phyloP scores from a whole-genome alignment of 768 basidiomycete species.

The Chalciporus piperatus region DNA sequence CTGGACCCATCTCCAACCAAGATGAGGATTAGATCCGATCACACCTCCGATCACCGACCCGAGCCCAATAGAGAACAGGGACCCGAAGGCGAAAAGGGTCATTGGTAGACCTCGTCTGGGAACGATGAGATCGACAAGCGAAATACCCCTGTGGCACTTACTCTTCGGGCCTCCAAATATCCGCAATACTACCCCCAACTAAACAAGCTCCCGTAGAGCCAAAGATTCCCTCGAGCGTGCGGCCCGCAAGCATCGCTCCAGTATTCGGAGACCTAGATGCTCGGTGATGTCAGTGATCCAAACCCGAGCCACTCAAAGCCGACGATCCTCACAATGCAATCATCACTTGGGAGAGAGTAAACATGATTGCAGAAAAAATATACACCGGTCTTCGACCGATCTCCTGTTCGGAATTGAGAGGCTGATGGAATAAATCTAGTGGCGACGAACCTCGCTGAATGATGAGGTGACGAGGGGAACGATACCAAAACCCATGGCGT shows the following conservation, averaged over 20 bases:
- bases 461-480: constrained; percentile 62
- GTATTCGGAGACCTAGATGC: constrained; percentile 40
- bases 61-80: constrained; percentile 56
- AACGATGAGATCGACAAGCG: neutral
- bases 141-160: constrained; percentile 28
- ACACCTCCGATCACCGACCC: constrained; percentile 64
- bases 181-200: constrained; percentile 67
- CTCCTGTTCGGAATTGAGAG: constrained; percentile 38
- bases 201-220: constrained; percentile 64
- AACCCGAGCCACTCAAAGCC: neutral
- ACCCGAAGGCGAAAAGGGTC: constrained; percentile 61
- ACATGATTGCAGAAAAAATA: constrained; percentile 47
- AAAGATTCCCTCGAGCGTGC: constrained; percentile 60
- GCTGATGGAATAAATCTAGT: neutral
- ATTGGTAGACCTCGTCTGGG: constrained; percentile 72
- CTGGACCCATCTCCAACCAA: constrained; percentile 81
- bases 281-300: neutral
- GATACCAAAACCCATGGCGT: constrained; percentile 57
- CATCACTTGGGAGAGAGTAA: constrained; percentile 49
- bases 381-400: constrained; percentile 65
- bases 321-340: constrained; percentile 25
- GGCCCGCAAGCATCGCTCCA: constrained; percentile 52
- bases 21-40: constrained; percentile 53
- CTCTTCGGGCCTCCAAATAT: constrained; percentile 66
- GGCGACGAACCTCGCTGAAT: constrained; percentile 49